Evolutionary conservation across 768 basidiomycete species (phyloP).

Genomic region (Kwoniella heveanensis): DNA sequence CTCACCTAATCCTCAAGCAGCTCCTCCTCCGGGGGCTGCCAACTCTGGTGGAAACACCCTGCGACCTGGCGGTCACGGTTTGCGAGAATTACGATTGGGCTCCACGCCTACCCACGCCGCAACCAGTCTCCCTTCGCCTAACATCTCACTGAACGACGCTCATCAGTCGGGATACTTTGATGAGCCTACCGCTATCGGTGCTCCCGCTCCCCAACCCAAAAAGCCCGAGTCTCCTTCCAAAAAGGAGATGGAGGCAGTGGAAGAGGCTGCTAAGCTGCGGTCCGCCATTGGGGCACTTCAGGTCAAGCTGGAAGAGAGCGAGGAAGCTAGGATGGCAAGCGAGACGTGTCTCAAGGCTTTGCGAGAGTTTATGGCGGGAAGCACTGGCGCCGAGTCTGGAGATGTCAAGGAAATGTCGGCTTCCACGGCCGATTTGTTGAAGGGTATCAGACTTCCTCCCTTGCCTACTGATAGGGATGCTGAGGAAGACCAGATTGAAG

Average conservation of each 20-base stretch:
- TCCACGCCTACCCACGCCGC: constrained; percentile 12
- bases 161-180: constrained; percentile 22
- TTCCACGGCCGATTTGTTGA: constrained; percentile 26
- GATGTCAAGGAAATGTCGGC: constrained; percentile 23
- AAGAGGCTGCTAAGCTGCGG: constrained; percentile 57
- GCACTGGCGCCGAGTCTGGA: neutral
- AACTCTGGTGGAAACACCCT: constrained; percentile 1
- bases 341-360: constrained; percentile 81
- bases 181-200: neutral
- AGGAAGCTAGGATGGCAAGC: constrained; percentile 82
- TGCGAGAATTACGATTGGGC: constrained; percentile 47
- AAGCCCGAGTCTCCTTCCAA: constrained; percentile 10
- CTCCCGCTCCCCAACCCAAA: constrained; percentile 3
- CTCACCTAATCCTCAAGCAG: constrained; percentile 16
- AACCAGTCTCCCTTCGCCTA: constrained; percentile 8
- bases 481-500: constrained; percentile 23
- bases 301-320: constrained; percentile 71
- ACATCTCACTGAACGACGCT: constrained; percentile 5
- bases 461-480: constrained; percentile 56
- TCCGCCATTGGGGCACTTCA: constrained; percentile 65
- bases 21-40: constrained; percentile 12
- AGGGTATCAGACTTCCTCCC: constrained; percentile 55
- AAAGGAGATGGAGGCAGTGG: constrained; percentile 19
- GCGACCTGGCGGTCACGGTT: constrained; percentile 27
- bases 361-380: constrained; percentile 63